These are phyloP conservation scores for Sparassis latifolia DNA, from an alignment of 1,284 basidiomycete genomes.

Conservation along the genomic window DNA sequence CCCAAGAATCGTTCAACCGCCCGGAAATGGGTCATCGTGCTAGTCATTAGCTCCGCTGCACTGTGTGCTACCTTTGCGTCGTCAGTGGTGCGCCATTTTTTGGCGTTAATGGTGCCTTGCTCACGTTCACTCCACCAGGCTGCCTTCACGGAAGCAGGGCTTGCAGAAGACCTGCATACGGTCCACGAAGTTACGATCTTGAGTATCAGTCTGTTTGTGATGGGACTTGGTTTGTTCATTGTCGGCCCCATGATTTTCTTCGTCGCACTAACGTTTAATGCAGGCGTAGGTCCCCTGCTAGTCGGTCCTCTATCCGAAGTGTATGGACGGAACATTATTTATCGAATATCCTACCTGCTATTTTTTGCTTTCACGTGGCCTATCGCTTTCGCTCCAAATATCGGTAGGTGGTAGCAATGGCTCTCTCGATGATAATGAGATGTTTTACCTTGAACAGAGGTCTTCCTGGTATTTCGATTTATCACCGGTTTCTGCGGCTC, in stretches of 20 bases:
- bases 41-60: conserved; percentile 46
- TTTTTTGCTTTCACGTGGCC: conserved; percentile 44
- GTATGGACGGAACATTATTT: conserved; percentile 38
- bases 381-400: conserved; percentile 44
- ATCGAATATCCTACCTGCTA: conserved; percentile 31
- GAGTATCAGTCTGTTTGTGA: conserved; percentile 65
- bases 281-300: conserved; percentile 40
- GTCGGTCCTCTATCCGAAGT: conserved; percentile 51
- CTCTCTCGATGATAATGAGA: not conserved
- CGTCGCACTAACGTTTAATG: not conserved
- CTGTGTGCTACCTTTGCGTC: conserved; percentile 68
- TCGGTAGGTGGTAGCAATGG: conserved; percentile 24
- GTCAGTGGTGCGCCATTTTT: conserved; percentile 44
- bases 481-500: conserved; percentile 64
- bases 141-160: conserved; percentile 56
- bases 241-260: not conserved
- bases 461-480: conserved; percentile 66
- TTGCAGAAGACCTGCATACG: conserved; percentile 55
- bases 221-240: conserved; percentile 37
- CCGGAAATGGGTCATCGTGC: conserved; percentile 53
- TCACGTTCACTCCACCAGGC: conserved; percentile 35
- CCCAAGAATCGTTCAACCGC: conserved; percentile 40
- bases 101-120: not conserved
- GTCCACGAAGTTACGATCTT: conserved; percentile 62
- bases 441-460: conserved; percentile 25